phyloP scores from a whole-genome alignment of 164 flowering plant genomes.

The Tetracentron sinense region DNA sequence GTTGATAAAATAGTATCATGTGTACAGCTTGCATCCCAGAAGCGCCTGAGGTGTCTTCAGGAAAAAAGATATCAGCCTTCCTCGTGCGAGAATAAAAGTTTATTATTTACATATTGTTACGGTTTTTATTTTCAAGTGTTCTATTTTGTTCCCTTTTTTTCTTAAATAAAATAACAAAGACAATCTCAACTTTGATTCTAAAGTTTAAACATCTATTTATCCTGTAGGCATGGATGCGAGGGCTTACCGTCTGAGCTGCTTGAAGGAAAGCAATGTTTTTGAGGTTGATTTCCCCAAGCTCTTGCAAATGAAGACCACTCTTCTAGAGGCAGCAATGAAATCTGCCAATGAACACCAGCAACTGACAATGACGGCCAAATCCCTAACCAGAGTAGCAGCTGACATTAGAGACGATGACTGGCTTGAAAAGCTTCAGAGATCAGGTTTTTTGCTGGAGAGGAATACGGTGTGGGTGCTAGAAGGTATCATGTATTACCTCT shows the following conservation, averaged over 20 bases:
- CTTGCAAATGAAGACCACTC: slow-evolving; percentile 60
- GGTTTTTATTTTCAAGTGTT: no score
- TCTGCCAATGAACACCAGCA: slow-evolving; percentile 34
- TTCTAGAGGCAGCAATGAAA: slow-evolving; percentile 53
- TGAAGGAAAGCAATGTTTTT: slow-evolving; percentile 60
- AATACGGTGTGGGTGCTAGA: slow-evolving; percentile 90
- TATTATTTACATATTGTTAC: no score
- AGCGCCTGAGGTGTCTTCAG: no score
- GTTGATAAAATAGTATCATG: no score
- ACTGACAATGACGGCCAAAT: slow-evolving; percentile 54
- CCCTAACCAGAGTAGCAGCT: slow-evolving; percentile 70
- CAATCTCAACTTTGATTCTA: background rate
- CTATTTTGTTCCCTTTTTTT: no score
- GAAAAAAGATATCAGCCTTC: no score
- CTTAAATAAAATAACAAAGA: no score
- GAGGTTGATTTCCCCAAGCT: slow-evolving; percentile 80
- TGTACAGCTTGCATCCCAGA: no score
- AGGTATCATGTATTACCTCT: slow-evolving; percentile 75
- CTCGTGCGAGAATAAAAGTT: no score
- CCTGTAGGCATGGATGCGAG: slow-evolving; percentile 84
- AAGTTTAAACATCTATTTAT: background rate
- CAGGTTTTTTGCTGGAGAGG: slow-evolving; percentile 64
- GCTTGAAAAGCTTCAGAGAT: slow-evolving; percentile 67
- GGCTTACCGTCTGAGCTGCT: slow-evolving; percentile 71
- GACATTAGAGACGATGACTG: slow-evolving; percentile 65